Evolutionary conservation across 768 basidiomycete genomes (phyloP).

Genomic region (Mycena indigotica): DNA sequence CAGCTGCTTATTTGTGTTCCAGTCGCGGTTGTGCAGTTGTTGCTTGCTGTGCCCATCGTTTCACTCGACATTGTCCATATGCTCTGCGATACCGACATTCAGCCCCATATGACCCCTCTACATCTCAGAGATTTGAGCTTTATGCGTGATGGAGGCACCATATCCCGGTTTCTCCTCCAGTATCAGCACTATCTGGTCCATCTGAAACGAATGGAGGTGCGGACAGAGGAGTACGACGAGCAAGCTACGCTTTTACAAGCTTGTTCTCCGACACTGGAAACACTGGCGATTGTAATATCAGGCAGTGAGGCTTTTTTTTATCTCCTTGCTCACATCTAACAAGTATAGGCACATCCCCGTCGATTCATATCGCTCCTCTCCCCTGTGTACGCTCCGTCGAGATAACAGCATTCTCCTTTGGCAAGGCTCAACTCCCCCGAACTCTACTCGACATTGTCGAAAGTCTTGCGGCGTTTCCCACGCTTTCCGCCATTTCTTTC

Average conservation of each 20-base stretch:
- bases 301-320: neutral
- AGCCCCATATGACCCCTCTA: neutral
- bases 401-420: conserved; percentile 4
- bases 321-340: neutral
- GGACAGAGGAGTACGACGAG: neutral
- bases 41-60: neutral
- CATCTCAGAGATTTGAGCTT: neutral
- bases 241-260: neutral
- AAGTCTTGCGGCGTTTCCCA: neutral
- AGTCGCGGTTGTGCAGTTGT: neutral
- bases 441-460: neutral
- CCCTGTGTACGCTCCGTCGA: neutral
- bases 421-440: neutral
- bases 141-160: neutral
- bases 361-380: neutral
- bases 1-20: neutral
- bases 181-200: neutral
- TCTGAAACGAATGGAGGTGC: neutral
- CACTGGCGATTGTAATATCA: neutral
- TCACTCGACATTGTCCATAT: neutral
- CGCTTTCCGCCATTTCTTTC: neutral
- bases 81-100: neutral
- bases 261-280: neutral
- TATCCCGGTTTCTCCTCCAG: neutral
- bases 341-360: neutral